Base-by-base conservation (phyloP, 331 rosid species). In the Rosa hybrid region DNA sequence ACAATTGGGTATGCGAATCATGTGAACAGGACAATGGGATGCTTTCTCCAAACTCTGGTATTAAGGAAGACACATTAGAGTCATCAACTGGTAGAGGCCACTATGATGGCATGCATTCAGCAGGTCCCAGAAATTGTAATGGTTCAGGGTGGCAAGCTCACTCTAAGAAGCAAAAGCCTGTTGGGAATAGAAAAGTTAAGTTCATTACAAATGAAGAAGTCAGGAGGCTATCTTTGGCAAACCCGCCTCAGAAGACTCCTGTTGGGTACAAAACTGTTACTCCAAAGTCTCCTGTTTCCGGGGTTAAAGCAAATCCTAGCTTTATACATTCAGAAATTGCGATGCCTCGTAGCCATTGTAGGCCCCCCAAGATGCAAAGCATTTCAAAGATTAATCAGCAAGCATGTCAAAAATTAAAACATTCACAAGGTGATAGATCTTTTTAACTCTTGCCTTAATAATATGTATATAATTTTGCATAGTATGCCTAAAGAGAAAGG, bases 1-100 rank as follows among this genome's bases (percentile, higher is more conserved):
- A 80, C 5, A 54, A 68, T 7, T 94, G 97, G 98, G 11, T 78
- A 14, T 94, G 98, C 76, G 90, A 85, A 45, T 16, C 84, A 34
- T 94, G 98, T 75, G 27, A 72, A 70, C 16, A 75, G 49, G 51
- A 53, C 30, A 62, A 34, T 7, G 84, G 44, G 53, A 12, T 45
- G 14, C 75, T 54, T 7, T 54, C 8, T 54, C 23, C 21, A 20
- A 54, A 54, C 10, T 54, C 25, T 20, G 20, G 62, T 18, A 54
- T 54, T 59, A 68, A 75, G 51, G 80, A 77, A 46, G 77, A 48
- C 34, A 25, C 8, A 3, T 54, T 54, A 20, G 23, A 54, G 7
- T 56, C 80, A 23, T 23, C 48, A 11, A 3, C 80, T 4, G 62
- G 44, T 44, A n/a, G 60, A 27, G 59, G 39, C 8, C 42, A 44